Percentiles rank a stretch among this genome's conserved stretches.
phyloP scores from a whole-genome alignment of 208 protist genomes.

The Trypanosomatidae sp. region DNA sequence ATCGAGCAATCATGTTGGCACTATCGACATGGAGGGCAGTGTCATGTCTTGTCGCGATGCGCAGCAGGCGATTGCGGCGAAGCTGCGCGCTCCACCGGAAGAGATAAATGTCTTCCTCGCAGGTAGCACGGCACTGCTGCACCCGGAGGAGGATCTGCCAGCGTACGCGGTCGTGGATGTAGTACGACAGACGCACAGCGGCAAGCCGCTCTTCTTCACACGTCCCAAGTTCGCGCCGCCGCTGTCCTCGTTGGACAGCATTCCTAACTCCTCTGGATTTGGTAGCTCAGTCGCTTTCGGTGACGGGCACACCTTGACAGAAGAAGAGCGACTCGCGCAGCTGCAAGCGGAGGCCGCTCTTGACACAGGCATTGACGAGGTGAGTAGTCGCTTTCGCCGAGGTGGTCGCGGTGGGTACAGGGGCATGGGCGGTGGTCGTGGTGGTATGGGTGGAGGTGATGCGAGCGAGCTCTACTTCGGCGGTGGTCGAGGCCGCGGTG shows the following conservation, averaged over 20 bases:
- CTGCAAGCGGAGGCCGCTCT: slow-evolving; percentile 67
- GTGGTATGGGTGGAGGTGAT: background rate
- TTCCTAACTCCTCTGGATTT: background rate
- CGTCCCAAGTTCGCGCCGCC: slow-evolving; percentile 12
- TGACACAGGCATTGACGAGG: slow-evolving; percentile 81
- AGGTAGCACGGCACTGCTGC: slow-evolving; percentile 62
- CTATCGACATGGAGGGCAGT: slow-evolving; percentile 67
- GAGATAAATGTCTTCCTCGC: slow-evolving; percentile 80
- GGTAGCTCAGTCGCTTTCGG: slow-evolving; percentile 3
- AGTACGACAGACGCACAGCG: slow-evolving; percentile 58
- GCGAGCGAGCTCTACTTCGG: slow-evolving; percentile 11
- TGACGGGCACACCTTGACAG: slow-evolving; percentile 40
- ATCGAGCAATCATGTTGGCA: slow-evolving; percentile 78
- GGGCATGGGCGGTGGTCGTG: slow-evolving; percentile 16
- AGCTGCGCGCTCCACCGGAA: slow-evolving; percentile 64
- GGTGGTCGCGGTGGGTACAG: slow-evolving; percentile 17
- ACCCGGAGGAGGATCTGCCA: slow-evolving; percentile 77
- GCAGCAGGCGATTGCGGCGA: slow-evolving; percentile 69
- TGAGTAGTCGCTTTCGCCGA: slow-evolving; percentile 34
- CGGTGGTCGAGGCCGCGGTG: slow-evolving; percentile 21
- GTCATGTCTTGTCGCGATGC: slow-evolving; percentile 69
- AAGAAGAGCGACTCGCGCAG: slow-evolving; percentile 83
- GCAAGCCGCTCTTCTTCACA: slow-evolving; percentile 8
- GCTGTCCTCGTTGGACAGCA: background rate
- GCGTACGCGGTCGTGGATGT: slow-evolving; percentile 83